Evolutionary conservation across 495 filamentous ascomycete genomes (phyloP).

Genomic region (Trichocladium antarcticum): DNA sequence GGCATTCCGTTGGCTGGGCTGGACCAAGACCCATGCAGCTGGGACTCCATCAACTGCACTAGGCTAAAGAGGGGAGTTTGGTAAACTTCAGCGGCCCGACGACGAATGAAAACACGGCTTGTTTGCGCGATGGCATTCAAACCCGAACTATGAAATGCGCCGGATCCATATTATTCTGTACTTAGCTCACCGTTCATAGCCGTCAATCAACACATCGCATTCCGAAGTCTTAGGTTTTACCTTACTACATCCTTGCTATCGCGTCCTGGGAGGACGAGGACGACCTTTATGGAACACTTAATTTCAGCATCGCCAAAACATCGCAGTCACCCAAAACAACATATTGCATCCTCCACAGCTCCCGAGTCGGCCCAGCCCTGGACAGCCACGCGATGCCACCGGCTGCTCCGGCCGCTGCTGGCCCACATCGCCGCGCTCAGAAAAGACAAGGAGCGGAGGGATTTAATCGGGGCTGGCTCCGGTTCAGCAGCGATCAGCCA

Average conservation of each 20-base stretch:
- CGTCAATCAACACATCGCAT: not conserved
- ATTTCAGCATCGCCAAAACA: not conserved
- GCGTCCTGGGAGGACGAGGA: not conserved
- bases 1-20: too few relatives aligned
- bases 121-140: not conserved
- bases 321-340: constrained; percentile 1
- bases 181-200: too few relatives aligned
- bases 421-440: constrained; percentile 42
- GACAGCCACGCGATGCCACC: constrained; percentile 47
- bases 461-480: not conserved
- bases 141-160: too few relatives aligned
- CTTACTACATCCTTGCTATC: not conserved
- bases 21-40: not conserved
- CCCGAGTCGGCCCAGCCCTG: constrained; percentile 29
- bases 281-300: not conserved
- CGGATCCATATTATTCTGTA: too few relatives aligned
- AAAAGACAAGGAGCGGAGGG: constrained; percentile 26
- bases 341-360: not conserved
- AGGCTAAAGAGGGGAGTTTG: constrained; percentile 15
- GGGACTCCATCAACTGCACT: not conserved
- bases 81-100: constrained; percentile 8
- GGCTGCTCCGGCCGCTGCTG: constrained; percentile 44
- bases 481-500: not conserved
- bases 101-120: not conserved
- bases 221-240: not conserved